Evolutionary conservation across 179 eudicot genomes (phyloP), one percentile per base, ranked within the genome.

Genomic region (Corrigiola litoralis): DNA sequence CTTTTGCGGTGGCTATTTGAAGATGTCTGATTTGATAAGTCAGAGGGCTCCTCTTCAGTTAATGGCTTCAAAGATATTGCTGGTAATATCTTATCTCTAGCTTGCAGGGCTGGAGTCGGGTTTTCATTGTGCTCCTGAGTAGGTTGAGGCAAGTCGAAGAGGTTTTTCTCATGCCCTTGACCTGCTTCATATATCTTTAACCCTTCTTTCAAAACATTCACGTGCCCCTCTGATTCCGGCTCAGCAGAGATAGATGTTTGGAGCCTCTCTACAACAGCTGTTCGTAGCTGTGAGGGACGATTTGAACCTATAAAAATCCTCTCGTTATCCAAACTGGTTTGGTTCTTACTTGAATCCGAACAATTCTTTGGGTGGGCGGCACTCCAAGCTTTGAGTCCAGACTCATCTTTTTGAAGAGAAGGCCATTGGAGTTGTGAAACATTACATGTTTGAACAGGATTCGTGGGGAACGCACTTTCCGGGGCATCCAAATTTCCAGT

Each of bases 201-300:
- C 29, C 52, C 52, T 25, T 11, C 33, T 9, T 23, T 59, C 9
- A 9, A 13, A 37, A n/a, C 29, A 25, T 38, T 38, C 14, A 47
- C 44, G 36, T 34, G 33, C n/a, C 18, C 36, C 27, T 36, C 49
- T 36, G 48, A 6, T 4, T 60, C 59, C 0, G 9, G 27, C 40
- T 56, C 54, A 20, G 27, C 9, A 20, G 32, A 21, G 17, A 17
- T 32, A 17, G 17, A 36, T 34, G 21, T n/a, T 25, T 58, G 24
- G 10, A 47, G 20, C 23, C 32, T 36, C 34, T 46, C 46, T 33
- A 61, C 55, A 45, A 31, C 49, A n/a, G 53, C 11, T 21, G 54
- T 27, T 64, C 47, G 70, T 31, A 49, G 50, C 11, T 51, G 58
- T 31, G 49, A 58, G 11, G 70, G 33, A 34, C 63, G 51, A 27